Base-by-base conservation (phyloP, 768 basidiomycete species). In the Asterophora parasitica region DNA sequence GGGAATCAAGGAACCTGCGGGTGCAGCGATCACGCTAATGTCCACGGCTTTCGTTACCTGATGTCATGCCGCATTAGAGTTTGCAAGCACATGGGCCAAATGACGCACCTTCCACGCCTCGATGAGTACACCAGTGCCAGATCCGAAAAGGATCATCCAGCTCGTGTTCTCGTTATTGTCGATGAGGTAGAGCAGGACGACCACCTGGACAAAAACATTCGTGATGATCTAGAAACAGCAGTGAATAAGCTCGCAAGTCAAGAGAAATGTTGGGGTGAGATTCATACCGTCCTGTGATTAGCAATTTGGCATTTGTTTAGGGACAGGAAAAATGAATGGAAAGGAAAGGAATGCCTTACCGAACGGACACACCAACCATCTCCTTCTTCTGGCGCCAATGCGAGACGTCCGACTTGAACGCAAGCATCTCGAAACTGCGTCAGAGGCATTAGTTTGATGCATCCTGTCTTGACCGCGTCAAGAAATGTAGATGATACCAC, bases 351-450 rank as follows among this genome's bases (percentile, higher is more conserved):
- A 20, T 9, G 34, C 57, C 78, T 60, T 55, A 88, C 88, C 93
- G 82, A 54, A 99, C 78, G 44, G 92, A 95, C 11, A 99, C 94
- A 10, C 96, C 96, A 50, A 88, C 87, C 66, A 98, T 81, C 64
- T 98, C 93, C 58, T 93, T 85, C 72, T 83, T 94, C 60, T 92
- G 83, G 33, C 92, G 76, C 94, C 94, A 97, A 63, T 98, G 95
- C 23, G 86, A 82, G 35, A 98, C 90, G 60, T 98, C 95, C 20
- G 82, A 86, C 61, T 88, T 90, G 80, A 98, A 97, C 11, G 95
- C 95, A 48, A 96, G 72, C 81, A 96, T 88, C 70, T 95, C 92
- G 62, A 96, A 95, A 19, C 90, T 92, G 9, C 42, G 9, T 26
- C 11, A 7, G 4, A 43, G 57, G 19, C 31, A 48, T 20, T 38